Evolutionary conservation across 192 early-diverging fungal genomes (phyloP).

Genomic region (Phycomyces nitens): DNA sequence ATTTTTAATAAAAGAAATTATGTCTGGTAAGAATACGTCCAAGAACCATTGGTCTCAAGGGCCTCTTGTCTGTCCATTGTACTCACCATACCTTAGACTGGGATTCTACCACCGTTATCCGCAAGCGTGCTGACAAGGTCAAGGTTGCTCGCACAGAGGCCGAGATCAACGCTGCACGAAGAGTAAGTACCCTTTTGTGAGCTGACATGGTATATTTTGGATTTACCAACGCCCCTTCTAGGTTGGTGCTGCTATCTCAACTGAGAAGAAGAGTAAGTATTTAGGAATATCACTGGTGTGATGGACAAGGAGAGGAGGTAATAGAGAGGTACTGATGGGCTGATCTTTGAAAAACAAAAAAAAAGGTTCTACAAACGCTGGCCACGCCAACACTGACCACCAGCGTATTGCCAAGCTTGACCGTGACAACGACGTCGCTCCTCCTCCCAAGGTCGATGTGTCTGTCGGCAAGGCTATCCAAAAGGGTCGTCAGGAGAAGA

Average conservation of each 20-base stretch:
- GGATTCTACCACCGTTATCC: slow-evolving; percentile 75
- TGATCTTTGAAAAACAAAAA: not conserved
- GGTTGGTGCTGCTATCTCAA: slow-evolving; percentile 61
- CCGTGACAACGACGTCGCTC: slow-evolving; percentile 79
- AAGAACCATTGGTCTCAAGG: not conserved
- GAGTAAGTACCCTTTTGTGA: slow-evolving; percentile 35
- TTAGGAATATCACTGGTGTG: not conserved
- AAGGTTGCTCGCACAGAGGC: slow-evolving; percentile 56
- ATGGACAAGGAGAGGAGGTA: not conserved
- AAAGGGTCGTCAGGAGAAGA: slow-evolving; percentile 72
- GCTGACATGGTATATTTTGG: not conserved
- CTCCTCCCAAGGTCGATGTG: slow-evolving; percentile 62
- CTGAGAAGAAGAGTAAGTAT: slow-evolving; percentile 69
- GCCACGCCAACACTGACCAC: slow-evolving; percentile 63
- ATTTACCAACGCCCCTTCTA: no score
- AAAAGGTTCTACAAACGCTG: slow-evolving; percentile 48
- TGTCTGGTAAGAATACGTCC: not conserved
- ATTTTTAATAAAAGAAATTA: not conserved
- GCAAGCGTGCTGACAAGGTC: slow-evolving; percentile 65
- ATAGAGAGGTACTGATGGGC: not conserved
- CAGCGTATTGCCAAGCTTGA: slow-evolving; percentile 83
- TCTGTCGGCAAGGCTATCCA: slow-evolving; percentile 80
- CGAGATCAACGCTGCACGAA: slow-evolving; percentile 72
- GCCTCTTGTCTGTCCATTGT: no score
- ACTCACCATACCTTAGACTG: slow-evolving; percentile 60